Conservation (phyloP, 2,329 filamentous ascomycete genomes). For the Alternaria gansuensis region DNA sequence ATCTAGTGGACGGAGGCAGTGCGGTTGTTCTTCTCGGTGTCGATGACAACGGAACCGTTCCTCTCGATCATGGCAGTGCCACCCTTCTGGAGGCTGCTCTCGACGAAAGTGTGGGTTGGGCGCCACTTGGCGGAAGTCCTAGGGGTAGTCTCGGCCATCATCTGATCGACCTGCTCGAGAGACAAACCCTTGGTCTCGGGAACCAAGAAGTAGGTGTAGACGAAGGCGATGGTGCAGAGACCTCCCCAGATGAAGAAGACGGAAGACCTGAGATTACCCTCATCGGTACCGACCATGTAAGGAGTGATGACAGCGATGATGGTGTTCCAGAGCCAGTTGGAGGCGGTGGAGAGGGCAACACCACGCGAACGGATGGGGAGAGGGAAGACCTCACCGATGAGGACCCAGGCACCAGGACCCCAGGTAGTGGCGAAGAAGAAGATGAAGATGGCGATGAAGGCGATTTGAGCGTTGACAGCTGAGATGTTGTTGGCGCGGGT, state of each 20-base stretch:
- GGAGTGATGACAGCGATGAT: conserved; percentile 65
- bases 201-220: conserved; percentile 78
- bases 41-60: conserved; percentile 5
- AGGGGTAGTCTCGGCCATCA: conserved; percentile 84
- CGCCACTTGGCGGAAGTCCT: conserved; percentile 75
- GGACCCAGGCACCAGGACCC: conserved; percentile 43
- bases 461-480: conserved; percentile 68
- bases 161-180: conserved; percentile 80
- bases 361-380: conserved; percentile 59
- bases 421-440: conserved; percentile 77
- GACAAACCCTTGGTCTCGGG: conserved; percentile 80
- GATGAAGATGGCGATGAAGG: conserved; percentile 92
- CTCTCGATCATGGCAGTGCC: conserved; percentile 6
- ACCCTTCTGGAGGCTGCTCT: conserved; percentile 8
- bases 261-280: conserved; percentile 68
- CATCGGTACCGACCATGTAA: conserved; percentile 72
- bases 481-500: conserved; percentile 25
- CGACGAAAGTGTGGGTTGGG: conserved; percentile 5
- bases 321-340: conserved; percentile 73
- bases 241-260: conserved; percentile 56
- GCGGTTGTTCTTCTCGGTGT: conserved; percentile 9
- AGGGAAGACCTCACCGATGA: conserved; percentile 88
- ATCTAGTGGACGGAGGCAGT: conserved; percentile 9
- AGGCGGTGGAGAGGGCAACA: conserved; percentile 85
- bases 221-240: conserved; percentile 60